These are phyloP conservation scores for Russula ochroleuca DNA, from an alignment of 768 basidiomycete genomes.

Conservation along the genomic window DNA sequence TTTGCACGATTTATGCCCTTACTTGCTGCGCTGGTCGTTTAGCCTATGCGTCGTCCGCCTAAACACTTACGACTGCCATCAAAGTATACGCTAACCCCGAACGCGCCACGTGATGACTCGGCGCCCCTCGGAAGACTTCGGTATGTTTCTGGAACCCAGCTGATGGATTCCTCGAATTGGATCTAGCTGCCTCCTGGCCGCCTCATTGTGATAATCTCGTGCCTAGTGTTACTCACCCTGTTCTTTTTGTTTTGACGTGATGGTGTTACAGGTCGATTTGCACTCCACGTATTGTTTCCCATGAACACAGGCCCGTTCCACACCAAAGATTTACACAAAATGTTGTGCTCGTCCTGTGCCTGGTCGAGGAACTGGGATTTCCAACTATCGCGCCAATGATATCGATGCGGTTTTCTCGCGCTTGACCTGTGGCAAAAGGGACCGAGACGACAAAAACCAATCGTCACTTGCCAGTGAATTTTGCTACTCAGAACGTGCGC, in stretches of 20 bases:
- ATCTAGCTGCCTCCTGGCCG: background rate
- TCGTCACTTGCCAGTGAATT: background rate
- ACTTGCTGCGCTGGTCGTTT: background rate
- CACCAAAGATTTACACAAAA: background rate
- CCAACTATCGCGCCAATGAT: constrained; percentile 9
- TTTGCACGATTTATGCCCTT: background rate
- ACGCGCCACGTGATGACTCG: constrained; percentile 1
- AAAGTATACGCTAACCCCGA: background rate
- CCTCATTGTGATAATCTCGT: constrained; percentile 6
- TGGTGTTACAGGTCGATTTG: constrained; percentile 1
- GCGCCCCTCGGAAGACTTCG: background rate
- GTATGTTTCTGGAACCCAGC: constrained; percentile 5
- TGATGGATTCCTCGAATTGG: constrained; percentile 4
- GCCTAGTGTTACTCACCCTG: background rate
- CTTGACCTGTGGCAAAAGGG: background rate
- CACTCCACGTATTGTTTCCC: constrained; percentile 13
- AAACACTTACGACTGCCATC: background rate
- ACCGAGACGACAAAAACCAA: background rate
- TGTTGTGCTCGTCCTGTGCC: constrained; percentile 1
- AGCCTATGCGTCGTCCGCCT: background rate
- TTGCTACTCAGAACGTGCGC: background rate
- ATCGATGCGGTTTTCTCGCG: background rate
- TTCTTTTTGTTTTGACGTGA: background rate
- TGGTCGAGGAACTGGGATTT: background rate
- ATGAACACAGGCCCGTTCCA: constrained; percentile 1